Base-by-base conservation (phyloP, 1,139 yeast species). In the Kodamaea derodonti region DNA sequence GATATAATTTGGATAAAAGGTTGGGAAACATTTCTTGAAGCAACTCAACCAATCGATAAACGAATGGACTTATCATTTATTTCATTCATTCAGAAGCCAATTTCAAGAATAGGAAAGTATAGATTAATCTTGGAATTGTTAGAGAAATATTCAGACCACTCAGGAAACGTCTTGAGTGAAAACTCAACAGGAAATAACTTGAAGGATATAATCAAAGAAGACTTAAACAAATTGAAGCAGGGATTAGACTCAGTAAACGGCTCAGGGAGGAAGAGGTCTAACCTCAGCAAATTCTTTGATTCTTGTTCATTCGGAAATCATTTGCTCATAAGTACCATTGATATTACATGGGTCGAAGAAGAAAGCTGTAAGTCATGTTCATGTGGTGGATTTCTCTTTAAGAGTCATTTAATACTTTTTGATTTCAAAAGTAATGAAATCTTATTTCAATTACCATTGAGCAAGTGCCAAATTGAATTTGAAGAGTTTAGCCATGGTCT, bases 1-100 rank as follows among this genome's bases (percentile, higher is more conserved):
- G 41, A 31, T 27, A 16, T 24, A 29, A 20, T 29, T 8, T 28
- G 35, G 37, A 30, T 50, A 18, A 47, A 45, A 32, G 72, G 70
- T 3, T 62, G 63, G 52, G 66, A 61, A 33, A 54, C 47, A 27
- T 68, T 69, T 37, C 48, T 72, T 9, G 75, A 70, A 45, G 62
- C 69, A 1, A 60, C 72, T 0, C 76, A 71, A 39, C 62, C 66
- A 2, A 30, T 38, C 0, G 39, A 50, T 0, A 56, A 48, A 16
- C 54, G 52, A 3, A 50, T 61, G 51, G 80, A 75, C 46, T 52
- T 73, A 15, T 69, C 78, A 0, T 69, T 74, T 30, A 43, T 57
- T 11, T 76, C 84, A 0, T 59, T 78, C 32, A 53, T 75, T 24
- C 78, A 75, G 42, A 67, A 68, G 49, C 84, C 85, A 2, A 61